Evolutionary conservation across 169 alveolate species (phyloP).

Genomic region (Condylostoma magnum): DNA sequence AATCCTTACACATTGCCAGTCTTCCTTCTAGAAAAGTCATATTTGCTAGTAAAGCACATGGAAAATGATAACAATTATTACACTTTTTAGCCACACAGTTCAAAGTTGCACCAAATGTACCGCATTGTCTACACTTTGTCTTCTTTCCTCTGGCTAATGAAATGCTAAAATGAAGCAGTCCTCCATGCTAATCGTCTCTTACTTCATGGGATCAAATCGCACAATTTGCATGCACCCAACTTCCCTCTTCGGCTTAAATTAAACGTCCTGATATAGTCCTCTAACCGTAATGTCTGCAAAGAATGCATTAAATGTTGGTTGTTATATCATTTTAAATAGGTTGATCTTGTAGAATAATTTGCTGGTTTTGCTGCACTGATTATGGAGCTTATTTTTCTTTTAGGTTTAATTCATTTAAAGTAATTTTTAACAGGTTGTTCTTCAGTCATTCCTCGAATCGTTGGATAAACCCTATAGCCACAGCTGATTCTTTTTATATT

Average conservation of each 20-base stretch:
- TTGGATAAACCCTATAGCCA: neutral
- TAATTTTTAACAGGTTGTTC: neutral
- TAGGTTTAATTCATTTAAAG: neutral
- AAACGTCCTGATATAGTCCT: slow-evolving; percentile 45
- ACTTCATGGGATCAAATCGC: slow-evolving; percentile 57
- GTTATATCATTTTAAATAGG: too few relatives aligned
- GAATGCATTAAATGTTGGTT: too few relatives aligned
- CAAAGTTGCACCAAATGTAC: slow-evolving; percentile 44
- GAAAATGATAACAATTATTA: slow-evolving; percentile 50
- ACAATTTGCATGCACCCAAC: slow-evolving; percentile 57
- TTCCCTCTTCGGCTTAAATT: slow-evolving; percentile 40
- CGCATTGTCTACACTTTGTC: slow-evolving; percentile 41
- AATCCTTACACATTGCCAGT: neutral
- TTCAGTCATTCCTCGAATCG: slow-evolving; percentile 5
- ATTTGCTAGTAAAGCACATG: slow-evolving; percentile 44
- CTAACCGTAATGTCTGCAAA: slow-evolving; percentile 46
- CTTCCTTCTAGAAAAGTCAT: neutral
- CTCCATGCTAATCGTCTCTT: slow-evolving; percentile 39
- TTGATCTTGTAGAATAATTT: too few relatives aligned
- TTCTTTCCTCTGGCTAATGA: slow-evolving; percentile 28
- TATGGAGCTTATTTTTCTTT: neutral
- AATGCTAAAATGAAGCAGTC: slow-evolving; percentile 33
- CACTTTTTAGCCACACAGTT: slow-evolving; percentile 44
- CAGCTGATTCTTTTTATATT: slow-evolving; percentile 13
- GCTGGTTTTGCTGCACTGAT: too few relatives aligned